Percentiles rank a stretch among this genome's conserved stretches.
These are phyloP conservation scores for Rhodotorula kratochvilovae DNA, from an alignment of 768 basidiomycete genomes.

Conservation along the genomic window DNA sequence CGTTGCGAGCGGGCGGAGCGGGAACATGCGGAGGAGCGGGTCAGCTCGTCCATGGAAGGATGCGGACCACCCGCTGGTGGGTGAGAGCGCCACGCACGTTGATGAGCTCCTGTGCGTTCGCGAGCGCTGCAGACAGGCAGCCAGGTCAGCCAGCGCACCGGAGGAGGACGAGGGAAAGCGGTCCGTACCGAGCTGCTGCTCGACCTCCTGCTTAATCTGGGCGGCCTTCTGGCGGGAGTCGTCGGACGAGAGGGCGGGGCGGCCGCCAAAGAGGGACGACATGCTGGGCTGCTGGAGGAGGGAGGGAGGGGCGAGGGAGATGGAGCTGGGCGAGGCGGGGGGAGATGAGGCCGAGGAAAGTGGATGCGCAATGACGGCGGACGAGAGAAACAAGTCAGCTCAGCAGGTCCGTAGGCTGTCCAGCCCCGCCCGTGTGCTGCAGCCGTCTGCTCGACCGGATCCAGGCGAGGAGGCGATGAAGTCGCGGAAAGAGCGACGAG, in stretches of 20 bases:
- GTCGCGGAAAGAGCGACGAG: background rate
- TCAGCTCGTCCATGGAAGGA: background rate
- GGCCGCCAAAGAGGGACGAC: constrained; percentile 24
- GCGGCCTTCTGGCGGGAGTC: constrained; percentile 13
- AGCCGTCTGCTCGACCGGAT: too few species aligned
- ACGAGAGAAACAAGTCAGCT: too few species aligned
- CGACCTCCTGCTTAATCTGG: constrained; percentile 37
- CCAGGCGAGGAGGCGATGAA: background rate
- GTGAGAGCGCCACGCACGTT: constrained; percentile 15
- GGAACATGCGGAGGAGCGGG: background rate
- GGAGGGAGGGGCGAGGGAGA: background rate
- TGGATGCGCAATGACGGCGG: too few species aligned
- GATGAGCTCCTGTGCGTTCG: constrained; percentile 39
- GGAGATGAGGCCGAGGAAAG: too few species aligned
- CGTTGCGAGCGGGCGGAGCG: background rate
- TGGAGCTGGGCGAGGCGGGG: background rate
- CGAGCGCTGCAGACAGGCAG: constrained; percentile 12
- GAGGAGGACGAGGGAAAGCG: background rate
- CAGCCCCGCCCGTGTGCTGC: too few species aligned
- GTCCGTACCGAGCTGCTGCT: constrained; percentile 33
- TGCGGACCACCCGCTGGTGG: too few species aligned
- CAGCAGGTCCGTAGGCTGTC: too few species aligned
- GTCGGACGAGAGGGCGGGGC: constrained; percentile 11
- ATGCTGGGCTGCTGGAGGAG: background rate
- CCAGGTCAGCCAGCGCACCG: background rate